These are phyloP conservation scores for Chalciporus sphaerocephalus DNA, from an alignment of 768 basidiomycete species.

Conservation along the genomic window DNA sequence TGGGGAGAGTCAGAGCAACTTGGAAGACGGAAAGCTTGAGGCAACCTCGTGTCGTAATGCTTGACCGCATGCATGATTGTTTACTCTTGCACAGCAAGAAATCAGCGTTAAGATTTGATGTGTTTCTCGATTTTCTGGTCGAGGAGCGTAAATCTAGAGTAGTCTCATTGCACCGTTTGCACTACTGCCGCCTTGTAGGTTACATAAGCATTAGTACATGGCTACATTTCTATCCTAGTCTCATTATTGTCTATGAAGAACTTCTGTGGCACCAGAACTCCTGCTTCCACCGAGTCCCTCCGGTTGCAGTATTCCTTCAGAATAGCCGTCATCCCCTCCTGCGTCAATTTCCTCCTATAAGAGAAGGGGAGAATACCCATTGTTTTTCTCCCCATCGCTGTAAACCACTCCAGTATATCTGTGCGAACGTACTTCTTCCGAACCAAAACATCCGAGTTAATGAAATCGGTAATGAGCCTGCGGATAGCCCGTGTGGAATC, in stretches of 20 bases:
- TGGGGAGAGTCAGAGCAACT: too few relatives aligned
- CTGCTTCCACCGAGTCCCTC: conserved; percentile 8
- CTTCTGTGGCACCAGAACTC: conserved; percentile 2
- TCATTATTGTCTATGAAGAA: conserved; percentile 11
- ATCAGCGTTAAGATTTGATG: too few relatives aligned
- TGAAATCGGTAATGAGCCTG: conserved; percentile 11
- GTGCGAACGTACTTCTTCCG: conserved; percentile 7
- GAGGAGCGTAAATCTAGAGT: too few relatives aligned
- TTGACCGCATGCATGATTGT: too few relatives aligned
- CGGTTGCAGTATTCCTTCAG: conserved; percentile 13
- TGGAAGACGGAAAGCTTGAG: too few relatives aligned
- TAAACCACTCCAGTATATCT: conserved; percentile 15
- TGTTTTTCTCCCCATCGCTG: conserved; percentile 9
- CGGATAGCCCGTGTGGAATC: conserved; percentile 14
- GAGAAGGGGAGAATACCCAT: conserved; percentile 16
- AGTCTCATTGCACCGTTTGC: too few relatives aligned
- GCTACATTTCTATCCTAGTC: conserved; percentile 7
- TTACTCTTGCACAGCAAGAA: too few relatives aligned
- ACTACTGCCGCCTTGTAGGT: too few relatives aligned
- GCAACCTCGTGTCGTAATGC: too few relatives aligned
- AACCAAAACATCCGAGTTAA: background rate
- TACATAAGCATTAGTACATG: too few relatives aligned
- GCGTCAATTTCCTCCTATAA: conserved; percentile 5
- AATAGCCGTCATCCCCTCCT: conserved; percentile 7
- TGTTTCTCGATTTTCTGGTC: too few relatives aligned